Evolutionary conservation across 2,329 filamentous ascomycete species (phyloP).

Genomic region (Neoascochyta sp.): DNA sequence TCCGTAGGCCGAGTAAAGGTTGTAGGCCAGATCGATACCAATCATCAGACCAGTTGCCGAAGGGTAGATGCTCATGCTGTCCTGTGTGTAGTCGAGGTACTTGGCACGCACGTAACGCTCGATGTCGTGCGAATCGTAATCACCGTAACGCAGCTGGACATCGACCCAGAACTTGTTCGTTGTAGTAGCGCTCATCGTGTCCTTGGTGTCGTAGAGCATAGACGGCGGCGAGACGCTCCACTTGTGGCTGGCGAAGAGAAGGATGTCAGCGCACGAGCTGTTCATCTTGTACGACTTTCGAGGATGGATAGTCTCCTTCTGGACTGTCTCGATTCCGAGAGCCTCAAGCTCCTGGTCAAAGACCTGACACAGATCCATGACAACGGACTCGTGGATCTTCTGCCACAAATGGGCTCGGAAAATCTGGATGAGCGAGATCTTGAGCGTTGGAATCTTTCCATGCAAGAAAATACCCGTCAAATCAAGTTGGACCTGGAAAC

Average conservation of each 20-base stretch:
- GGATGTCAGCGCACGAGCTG: slow-evolving; percentile 94
- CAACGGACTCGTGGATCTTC: slow-evolving; percentile 97
- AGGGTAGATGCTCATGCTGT: slow-evolving; percentile 98
- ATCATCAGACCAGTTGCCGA: slow-evolving; percentile 97
- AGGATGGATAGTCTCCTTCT: slow-evolving; percentile 98
- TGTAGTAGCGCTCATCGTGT: slow-evolving; percentile 85
- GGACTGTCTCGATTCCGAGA: slow-evolving; percentile 91
- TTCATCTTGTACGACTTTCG: slow-evolving; percentile 99
- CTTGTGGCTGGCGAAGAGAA: slow-evolving; percentile 95
- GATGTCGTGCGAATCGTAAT: slow-evolving; percentile 99
- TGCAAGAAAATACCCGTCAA: slow-evolving; percentile 98
- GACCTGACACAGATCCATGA: slow-evolving; percentile 98
- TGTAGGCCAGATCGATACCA: slow-evolving; percentile 95
- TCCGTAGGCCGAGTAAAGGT: slow-evolving; percentile 94
- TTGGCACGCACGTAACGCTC: slow-evolving; percentile 96
- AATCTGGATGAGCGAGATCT: slow-evolving; percentile 97
- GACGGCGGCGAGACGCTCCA: slow-evolving; percentile 97
- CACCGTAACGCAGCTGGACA: slow-evolving; percentile 91
- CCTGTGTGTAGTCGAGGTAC: slow-evolving; percentile 97
- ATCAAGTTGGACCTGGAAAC: slow-evolving; percentile 98
- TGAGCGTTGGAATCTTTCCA: slow-evolving; percentile 96
- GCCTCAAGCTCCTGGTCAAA: slow-evolving; percentile 97
- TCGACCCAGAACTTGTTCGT: slow-evolving; percentile 99
- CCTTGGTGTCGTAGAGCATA: slow-evolving; percentile 91
- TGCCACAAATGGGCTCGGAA: slow-evolving; percentile 99